Conservation (phyloP, 2,329 filamentous ascomycete genomes). For the Cephalotrichum gorgonifer region DNA sequence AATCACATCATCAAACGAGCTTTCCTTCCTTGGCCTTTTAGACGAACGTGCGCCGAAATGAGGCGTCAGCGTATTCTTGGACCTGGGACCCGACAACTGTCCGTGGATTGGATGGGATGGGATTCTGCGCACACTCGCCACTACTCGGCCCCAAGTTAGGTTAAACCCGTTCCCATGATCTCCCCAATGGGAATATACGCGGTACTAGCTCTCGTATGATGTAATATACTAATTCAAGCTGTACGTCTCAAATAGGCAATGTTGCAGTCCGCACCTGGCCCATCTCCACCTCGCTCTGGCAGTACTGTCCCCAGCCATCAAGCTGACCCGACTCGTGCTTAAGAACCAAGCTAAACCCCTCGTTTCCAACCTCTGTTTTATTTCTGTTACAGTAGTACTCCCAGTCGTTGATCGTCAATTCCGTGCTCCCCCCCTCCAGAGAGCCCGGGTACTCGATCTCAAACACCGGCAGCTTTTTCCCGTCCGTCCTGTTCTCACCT, state of each 20-base stretch:
- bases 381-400: constrained; percentile 15
- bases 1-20: too few species aligned
- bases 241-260: neutral
- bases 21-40: too few species aligned
- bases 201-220: too few species aligned
- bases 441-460: constrained; percentile 23
- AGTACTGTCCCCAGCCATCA: constrained; percentile 22
- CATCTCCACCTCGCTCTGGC: constrained; percentile 8
- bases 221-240: too few species aligned
- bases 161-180: too few species aligned
- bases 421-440: constrained; percentile 11
- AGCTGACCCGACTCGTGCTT: constrained; percentile 20
- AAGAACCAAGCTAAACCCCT: constrained; percentile 20
- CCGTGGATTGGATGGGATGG: too few species aligned
- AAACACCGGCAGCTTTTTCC: constrained; percentile 17
- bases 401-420: constrained; percentile 14
- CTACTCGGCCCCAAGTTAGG: too few species aligned
- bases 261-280: neutral
- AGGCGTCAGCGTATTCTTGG: too few species aligned
- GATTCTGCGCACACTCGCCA: too few species aligned
- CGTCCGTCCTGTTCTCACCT: constrained; percentile 8
- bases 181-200: too few species aligned
- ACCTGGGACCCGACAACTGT: too few species aligned
- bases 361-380: constrained; percentile 13
- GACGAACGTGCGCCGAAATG: too few species aligned